Conservation (phyloP, 2,329 filamentous ascomycete species). For the Neoascochyta sp. region DNA sequence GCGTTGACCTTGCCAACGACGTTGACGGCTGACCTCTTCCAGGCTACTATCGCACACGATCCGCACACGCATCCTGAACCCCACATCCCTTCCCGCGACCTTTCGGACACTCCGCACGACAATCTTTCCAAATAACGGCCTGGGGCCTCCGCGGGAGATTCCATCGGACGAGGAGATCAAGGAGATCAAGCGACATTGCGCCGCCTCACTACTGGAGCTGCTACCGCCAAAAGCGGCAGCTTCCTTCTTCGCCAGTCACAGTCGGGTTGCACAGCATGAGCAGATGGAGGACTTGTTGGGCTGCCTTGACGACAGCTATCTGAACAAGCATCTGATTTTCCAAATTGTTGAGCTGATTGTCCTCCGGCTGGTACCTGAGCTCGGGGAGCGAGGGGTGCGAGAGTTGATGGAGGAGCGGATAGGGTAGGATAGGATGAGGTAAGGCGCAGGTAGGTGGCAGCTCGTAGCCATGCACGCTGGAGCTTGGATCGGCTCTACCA, state of each 20-base stretch:
- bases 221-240: slow-evolving; percentile 45
- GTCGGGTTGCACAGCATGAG: slow-evolving; percentile 57
- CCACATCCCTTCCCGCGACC: slow-evolving; percentile 44
- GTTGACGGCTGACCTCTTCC: no score
- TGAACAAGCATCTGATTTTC: slow-evolving; percentile 91
- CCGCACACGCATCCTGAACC: slow-evolving; percentile 41
- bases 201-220: slow-evolving; percentile 52
- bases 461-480: no score
- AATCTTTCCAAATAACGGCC: slow-evolving; percentile 81
- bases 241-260: slow-evolving; percentile 27
- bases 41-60: slow-evolving; percentile 48
- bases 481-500: no score
- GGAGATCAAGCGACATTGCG: slow-evolving; percentile 63
- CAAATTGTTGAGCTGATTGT: slow-evolving; percentile 75
- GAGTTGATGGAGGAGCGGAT: slow-evolving; percentile 74
- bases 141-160: slow-evolving; percentile 60
- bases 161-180: slow-evolving; percentile 59
- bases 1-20: no score
- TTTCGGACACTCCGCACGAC: slow-evolving; percentile 69
- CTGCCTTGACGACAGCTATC: slow-evolving; percentile 75
- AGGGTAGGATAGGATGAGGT: no score
- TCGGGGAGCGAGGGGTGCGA: slow-evolving; percentile 66
- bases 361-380: slow-evolving; percentile 78
- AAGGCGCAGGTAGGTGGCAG: no score
- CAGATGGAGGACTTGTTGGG: slow-evolving; percentile 60